Base-by-base conservation (phyloP, 805 yeast species). In the Cyberlindnera mycetangii region DNA sequence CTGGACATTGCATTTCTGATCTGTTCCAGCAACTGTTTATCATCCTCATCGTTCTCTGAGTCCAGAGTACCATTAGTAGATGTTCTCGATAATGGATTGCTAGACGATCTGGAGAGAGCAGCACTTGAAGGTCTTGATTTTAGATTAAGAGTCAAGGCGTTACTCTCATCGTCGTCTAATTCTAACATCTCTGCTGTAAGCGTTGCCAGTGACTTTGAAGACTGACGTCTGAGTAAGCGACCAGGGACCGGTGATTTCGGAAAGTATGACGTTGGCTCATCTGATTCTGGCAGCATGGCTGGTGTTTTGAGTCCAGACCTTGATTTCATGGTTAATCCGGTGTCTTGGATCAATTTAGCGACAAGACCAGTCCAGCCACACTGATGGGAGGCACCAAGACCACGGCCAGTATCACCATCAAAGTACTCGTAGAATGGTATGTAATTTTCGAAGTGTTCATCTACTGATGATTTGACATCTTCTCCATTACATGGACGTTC, bases 341-440 rank as follows among this genome's bases (percentile, higher is more conserved):
- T 85, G 66, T 90, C 92, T 61, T 86, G 93, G 59, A 90, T 87
- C 78, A 89, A 79, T 66, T 92, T 85, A 34, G 96, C 95, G 41
- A 89, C 93, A 37, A 90, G 73, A 0, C 95, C 90, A 1, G 97
- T 89, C 97, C 97, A 89, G 11, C 97, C 97, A 72, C 89, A 84
- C 68, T 89, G 97, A 69, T 90, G 96, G 41, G 89, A 81, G 2
- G 96, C 89, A 27, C 97, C 97, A 45, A 89, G 68, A 6, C 97
- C 97, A 54, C 96, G 77, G 32, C 97, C 97, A 2, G 93, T 85
- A 61, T 89, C 97, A 53, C 95, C 96, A 58, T 89, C 95, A 62
- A 89, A 89, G 62, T 84, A 89, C 69, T 89, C 97, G 61, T 79
- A 85, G 61, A 87, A 89, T 50, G 85, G 83, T 34, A 87, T 76